Percentiles rank a stretch among this genome's conserved stretches.
phyloP scores from a whole-genome alignment of 768 basidiomycete genomes.

The Mycena albidolilacea region DNA sequence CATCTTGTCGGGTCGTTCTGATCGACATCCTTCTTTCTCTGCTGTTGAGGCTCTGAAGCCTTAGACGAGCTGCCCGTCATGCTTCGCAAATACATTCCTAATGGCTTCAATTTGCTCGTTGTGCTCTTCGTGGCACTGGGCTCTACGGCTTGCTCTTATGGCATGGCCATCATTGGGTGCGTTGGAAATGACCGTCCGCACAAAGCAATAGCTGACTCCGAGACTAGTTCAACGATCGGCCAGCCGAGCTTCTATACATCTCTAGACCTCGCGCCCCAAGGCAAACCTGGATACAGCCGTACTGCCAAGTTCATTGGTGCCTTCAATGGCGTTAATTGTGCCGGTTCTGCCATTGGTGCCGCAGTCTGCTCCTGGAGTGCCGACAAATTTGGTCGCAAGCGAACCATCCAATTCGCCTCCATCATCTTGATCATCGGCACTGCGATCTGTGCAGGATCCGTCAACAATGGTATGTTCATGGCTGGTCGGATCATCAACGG shows the following conservation, averaged over 20 bases:
- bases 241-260: conserved; percentile 19
- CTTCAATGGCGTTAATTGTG: conserved; percentile 21
- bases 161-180: conserved; percentile 22
- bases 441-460: conserved; percentile 20
- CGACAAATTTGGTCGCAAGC: conserved; percentile 22
- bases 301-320: conserved; percentile 22
- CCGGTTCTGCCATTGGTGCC: conserved; percentile 20
- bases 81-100: conserved; percentile 20
- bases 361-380: conserved; percentile 21
- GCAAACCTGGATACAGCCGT: conserved; percentile 17
- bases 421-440: conserved; percentile 20
- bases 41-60: conserved; percentile 17
- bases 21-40: conserved; percentile 13
- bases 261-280: conserved; percentile 19
- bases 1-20: conserved; percentile 18
- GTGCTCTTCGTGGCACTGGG: conserved; percentile 21
- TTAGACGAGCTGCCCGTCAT: conserved; percentile 14
- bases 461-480: conserved; percentile 20
- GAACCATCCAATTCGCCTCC: conserved; percentile 18
- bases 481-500: conserved; percentile 22
- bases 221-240: conserved; percentile 17
- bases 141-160: conserved; percentile 22
- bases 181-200: conserved; percentile 16
- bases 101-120: conserved; percentile 20
- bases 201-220: conserved; percentile 19